Evolutionary conservation across 371 early-diverging fungal species (phyloP), one percentile per base, ranked within the genome.

Genomic region (Lichtheimia ornata): DNA sequence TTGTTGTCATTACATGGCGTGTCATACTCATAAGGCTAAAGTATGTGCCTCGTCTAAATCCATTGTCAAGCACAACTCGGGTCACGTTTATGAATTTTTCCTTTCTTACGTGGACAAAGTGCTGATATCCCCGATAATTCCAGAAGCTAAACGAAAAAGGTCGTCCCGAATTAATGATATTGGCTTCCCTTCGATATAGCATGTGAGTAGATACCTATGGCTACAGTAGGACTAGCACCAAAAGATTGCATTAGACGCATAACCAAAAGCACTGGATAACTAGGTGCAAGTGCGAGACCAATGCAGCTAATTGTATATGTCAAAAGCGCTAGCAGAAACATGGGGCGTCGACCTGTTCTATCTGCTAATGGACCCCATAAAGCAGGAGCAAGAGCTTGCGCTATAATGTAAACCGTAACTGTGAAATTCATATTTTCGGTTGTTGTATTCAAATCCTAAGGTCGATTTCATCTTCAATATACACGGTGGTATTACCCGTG

Each of bases 191-290:
- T 7, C 5, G n/a, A 15, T n/a, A 45, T 47, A 47, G 6, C 47
- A 47, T 51, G 13, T 51, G 17, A 51, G 2, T 14, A 2, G n/a
- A 5, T 55, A 44, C 87, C 86, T 1, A 89, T 73, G 0, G 84
- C 71, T 24, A 84, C 70, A 5, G 82, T 83, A 1, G 88, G 81
- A 35, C 83, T 80, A 4, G 82, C 62, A 0, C 86, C 86, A 13
- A 77, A 78, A 1, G 85, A 72, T 61, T 88, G 88, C 28, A 88
- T 64, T 27, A 83, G 65, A 2, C 88, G 83, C 64, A 82, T 74
- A 12, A 71, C 70, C 50, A 87, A 66, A 43, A 88, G 71, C 47
- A 77, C 69, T n/a, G 72, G 62, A 50, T 81, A 72, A 35, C 56
- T 74, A 13, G 58, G 65, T 7, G 84, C 73, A 40, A 83, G 56